Evolutionary conservation across 2,329 filamentous ascomycete species (phyloP), one percentile per base, ranked within the genome.

Genomic region (Colletotrichum gloeosporioides): DNA sequence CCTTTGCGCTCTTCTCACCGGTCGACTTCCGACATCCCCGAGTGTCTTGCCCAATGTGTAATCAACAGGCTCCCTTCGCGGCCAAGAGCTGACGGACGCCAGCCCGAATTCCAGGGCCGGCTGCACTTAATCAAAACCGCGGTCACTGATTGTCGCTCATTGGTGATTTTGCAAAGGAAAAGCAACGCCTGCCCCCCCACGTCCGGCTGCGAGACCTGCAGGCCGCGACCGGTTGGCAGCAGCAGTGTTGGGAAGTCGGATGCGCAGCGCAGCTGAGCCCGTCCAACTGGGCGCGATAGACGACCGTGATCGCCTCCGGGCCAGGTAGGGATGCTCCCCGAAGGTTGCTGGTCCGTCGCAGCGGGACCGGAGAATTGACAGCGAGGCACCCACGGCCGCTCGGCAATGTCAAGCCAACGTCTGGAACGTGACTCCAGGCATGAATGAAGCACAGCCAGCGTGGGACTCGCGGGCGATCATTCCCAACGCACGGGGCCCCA

Each of bases 371-470:
- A 72, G 69, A 69, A 49, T 69, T 69, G 70, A 39, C 69, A 64
- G 29, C 67, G 18, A 34, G 29, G 63, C 31, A 18, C 32, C 34
- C 69, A 59, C 44, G 70, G 57, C 63, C 44, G 49, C 59, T 63
- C 39, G 39, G 64, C 73, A 73, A 73, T 34, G 70, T 69, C 57
- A 61, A 44, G 55, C 39, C 65, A 69, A 68, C 25, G 27, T 39
- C 71, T 29, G 25, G 73, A 25, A 73, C 34, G 64, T 29, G 57
- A 65, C 29, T 22, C 22, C 64, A 64, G 59, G 73, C 70, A 73
- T 69, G 64, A 76, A 69, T 67, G 55, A 32, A 53, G 73, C 70
- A 76, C 70, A 65, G 70, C 49, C 49, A 63, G 44, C 73, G 22
- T 49, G 70, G 34, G 49, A 53, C 57, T 63, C 32, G 53, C 12